These are phyloP conservation scores for Emericellopsis atlantica DNA, from an alignment of 2,329 filamentous ascomycete genomes.

Conservation along the genomic window DNA sequence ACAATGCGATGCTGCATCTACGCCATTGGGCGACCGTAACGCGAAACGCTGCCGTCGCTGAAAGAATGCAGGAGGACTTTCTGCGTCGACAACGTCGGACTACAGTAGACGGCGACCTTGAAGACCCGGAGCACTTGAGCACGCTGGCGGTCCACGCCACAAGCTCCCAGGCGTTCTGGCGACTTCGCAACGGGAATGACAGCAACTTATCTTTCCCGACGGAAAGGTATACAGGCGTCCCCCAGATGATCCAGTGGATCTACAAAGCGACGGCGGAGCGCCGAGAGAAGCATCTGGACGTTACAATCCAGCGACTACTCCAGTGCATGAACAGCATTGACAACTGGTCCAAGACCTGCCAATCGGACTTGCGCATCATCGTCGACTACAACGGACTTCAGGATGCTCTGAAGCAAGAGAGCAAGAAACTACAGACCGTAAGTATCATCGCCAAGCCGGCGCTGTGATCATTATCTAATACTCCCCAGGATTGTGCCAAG, in stretches of 20 bases:
- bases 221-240: background rate
- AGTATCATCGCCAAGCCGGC: too few species aligned
- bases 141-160: background rate
- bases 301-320: background rate
- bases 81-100: background rate
- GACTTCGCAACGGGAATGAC: background rate
- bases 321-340: background rate
- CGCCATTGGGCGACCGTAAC: background rate
- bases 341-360: background rate
- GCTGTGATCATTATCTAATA: too few species aligned
- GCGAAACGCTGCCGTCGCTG: background rate
- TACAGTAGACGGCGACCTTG: too few species aligned
- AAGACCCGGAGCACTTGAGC: too few species aligned
- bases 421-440: too few species aligned
- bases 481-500: too few species aligned
- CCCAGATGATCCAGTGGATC: background rate
- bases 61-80: background rate
- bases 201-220: background rate
- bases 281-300: background rate
- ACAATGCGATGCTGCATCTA: background rate
- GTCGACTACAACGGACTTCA: too few species aligned
- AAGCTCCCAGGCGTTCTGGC: background rate
- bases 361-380: too few species aligned
- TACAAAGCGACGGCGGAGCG: background rate
- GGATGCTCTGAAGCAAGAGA: too few species aligned